Evolutionary conservation across 2,329 filamentous ascomycete species (phyloP).

Genomic region (Alternaria arborescens): DNA sequence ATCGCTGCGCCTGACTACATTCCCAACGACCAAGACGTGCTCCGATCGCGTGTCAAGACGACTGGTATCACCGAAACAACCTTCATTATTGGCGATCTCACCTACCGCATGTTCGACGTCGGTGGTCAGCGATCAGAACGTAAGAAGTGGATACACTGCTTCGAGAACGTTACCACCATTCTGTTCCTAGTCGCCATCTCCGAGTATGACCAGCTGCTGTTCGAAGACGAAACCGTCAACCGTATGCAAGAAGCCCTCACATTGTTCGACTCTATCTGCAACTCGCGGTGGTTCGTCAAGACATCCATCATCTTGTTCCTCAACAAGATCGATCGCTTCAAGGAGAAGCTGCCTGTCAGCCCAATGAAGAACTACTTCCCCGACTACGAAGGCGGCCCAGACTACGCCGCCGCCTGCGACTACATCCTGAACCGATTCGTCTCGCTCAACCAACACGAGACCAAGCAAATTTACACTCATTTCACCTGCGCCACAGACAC

Average conservation of each 20-base stretch:
- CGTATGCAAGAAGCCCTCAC: constrained; percentile 77
- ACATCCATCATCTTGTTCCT: constrained; percentile 77
- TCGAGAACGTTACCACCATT: constrained; percentile 96
- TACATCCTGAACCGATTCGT: constrained; percentile 99
- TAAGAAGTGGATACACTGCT: constrained; percentile 99
- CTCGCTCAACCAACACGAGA: constrained; percentile 97
- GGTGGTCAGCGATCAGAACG: constrained; percentile 94
- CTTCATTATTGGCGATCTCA: constrained; percentile 93
- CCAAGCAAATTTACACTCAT: constrained; percentile 99
- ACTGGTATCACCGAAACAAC: constrained; percentile 97
- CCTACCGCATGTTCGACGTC: constrained; percentile 97
- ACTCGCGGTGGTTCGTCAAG: constrained; percentile 76
- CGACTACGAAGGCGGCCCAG: constrained; percentile 84
- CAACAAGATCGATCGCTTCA: constrained; percentile 79
- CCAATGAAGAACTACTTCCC: constrained; percentile 81
- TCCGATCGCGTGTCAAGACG: constrained; percentile 95
- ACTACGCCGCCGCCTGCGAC: constrained; percentile 95
- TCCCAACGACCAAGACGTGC: constrained; percentile 93
- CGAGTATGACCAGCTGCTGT: constrained; percentile 94
- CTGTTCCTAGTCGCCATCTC: constrained; percentile 97
- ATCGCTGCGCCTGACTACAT: constrained; percentile 93
- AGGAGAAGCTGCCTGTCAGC: constrained; percentile 76
- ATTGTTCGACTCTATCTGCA: constrained; percentile 76
- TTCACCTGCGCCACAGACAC: constrained; percentile 99
- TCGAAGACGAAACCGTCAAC: constrained; percentile 90